Percentiles rank a stretch among this genome's conserved stretches.
These are phyloP conservation scores for Jackrogersella multiformis DNA, from an alignment of 495 filamentous ascomycete species.

Conservation along the genomic window DNA sequence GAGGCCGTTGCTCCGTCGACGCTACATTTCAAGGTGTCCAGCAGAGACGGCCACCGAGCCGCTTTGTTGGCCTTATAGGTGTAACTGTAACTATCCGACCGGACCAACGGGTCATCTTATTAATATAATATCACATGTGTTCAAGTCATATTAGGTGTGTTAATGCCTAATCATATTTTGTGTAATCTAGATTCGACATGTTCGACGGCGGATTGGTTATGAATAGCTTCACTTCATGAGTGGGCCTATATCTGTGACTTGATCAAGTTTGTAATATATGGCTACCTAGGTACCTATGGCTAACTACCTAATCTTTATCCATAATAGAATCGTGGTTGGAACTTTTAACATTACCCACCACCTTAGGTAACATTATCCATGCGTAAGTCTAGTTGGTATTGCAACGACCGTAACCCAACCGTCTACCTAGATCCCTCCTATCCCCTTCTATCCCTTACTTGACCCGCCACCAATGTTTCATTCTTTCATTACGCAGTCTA, in stretches of 20 bases:
- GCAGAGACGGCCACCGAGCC: not conserved
- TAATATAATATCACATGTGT: too few species aligned
- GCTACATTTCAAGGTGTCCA: not conserved
- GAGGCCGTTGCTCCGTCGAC: slow-evolving; percentile 25
- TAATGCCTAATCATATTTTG: too few species aligned
- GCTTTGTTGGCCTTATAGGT: not conserved
- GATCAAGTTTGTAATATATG: not conserved
- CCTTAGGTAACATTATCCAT: not conserved
- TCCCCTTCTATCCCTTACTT: slow-evolving; percentile 9
- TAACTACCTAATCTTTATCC: slow-evolving; percentile 2
- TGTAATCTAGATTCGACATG: too few species aligned
- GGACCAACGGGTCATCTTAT: not conserved
- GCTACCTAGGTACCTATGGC: not conserved
- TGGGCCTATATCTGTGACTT: not conserved
- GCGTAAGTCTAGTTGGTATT: slow-evolving; percentile 16
- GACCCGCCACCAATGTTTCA: not conserved
- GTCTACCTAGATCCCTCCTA: slow-evolving; percentile 18
- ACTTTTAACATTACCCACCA: too few species aligned
- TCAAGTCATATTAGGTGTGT: too few species aligned
- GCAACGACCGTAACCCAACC: slow-evolving; percentile 26
- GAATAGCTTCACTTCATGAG: not conserved
- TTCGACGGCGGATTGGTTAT: too few species aligned
- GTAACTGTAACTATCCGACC: not conserved
- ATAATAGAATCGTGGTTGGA: too few species aligned
- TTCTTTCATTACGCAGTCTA: slow-evolving; percentile 16